Percentiles rank a stretch among this genome's conserved stretches.
phyloP scores from a whole-genome alignment of 1,284 basidiomycete species.

The Garcileccinum viscosum region DNA sequence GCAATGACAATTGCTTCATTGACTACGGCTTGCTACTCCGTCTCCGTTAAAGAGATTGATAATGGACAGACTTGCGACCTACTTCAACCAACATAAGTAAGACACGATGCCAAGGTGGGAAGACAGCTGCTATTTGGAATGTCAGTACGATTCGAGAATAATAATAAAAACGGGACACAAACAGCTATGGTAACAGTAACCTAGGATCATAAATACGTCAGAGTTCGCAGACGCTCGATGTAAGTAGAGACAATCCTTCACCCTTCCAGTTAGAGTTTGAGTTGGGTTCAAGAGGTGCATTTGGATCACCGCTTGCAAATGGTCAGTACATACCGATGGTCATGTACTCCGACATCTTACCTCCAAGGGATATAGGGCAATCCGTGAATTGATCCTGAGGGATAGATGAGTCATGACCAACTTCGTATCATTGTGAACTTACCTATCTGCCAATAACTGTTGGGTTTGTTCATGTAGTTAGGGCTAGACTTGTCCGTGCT shows the following conservation, averaged over 20 bases:
- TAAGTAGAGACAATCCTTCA: neutral
- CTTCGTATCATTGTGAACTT: neutral
- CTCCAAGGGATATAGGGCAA: constrained; percentile 20
- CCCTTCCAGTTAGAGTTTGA: constrained; percentile 11
- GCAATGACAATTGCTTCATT: constrained; percentile 21
- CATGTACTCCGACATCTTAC: constrained; percentile 1
- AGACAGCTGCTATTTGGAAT: constrained; percentile 18
- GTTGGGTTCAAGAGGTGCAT: constrained; percentile 4
- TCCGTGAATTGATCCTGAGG: constrained; percentile 21
- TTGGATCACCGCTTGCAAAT: constrained; percentile 22
- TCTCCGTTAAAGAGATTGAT: no score
- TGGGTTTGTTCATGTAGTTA: constrained; percentile 18
- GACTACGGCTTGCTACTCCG: constrained; percentile 25
- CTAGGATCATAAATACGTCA: constrained; percentile 15
- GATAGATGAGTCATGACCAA: neutral
- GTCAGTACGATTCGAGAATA: constrained; percentile 3
- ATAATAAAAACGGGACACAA: neutral
- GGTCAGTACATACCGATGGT: neutral
- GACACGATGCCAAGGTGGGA: constrained; percentile 28
- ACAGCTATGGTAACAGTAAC: constrained; percentile 27
- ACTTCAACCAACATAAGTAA: constrained; percentile 19
- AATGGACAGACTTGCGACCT: neutral
- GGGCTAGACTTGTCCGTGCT: neutral
- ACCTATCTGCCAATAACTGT: constrained; percentile 30
- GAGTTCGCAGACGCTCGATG: neutral